These are phyloP conservation scores for Metarhizium humberi DNA, from an alignment of 2,329 filamentous ascomycete species.

Conservation along the genomic window DNA sequence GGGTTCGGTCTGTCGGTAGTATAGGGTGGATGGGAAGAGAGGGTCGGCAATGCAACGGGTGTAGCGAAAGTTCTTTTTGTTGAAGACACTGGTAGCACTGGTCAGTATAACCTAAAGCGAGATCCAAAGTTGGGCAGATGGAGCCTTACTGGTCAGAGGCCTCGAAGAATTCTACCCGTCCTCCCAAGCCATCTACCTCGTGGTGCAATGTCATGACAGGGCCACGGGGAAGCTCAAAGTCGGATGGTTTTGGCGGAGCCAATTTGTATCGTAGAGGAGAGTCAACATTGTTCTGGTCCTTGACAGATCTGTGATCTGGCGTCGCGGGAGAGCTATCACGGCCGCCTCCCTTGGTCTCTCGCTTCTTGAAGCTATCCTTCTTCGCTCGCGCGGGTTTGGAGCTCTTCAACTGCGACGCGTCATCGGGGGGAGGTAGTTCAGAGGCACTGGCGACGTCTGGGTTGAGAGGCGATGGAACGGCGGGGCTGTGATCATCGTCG, in stretches of 20 bases:
- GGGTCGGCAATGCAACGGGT: conserved; percentile 86
- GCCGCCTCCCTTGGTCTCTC: conserved; percentile 49
- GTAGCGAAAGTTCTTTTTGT: conserved; percentile 74
- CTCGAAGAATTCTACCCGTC: conserved; percentile 48
- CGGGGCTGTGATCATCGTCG: conserved; percentile 61
- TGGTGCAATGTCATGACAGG: conserved; percentile 50
- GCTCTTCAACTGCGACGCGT: conserved; percentile 28
- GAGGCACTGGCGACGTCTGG: conserved; percentile 41
- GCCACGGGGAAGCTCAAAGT: conserved; percentile 51
- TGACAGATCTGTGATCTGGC: conserved; percentile 41
- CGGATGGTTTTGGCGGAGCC: conserved; percentile 50
- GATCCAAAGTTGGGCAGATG: not conserved
- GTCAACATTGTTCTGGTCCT: conserved; percentile 32
- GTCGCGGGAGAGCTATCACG: conserved; percentile 44
- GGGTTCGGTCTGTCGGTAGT: conserved; percentile 82
- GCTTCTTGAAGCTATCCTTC: conserved; percentile 61
- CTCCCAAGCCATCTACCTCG: conserved; percentile 38
- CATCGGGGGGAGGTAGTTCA: conserved; percentile 31
- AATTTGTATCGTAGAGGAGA: conserved; percentile 52
- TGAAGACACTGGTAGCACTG: conserved; percentile 38
- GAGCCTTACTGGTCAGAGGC: conserved; percentile 50
- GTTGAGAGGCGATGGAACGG: conserved; percentile 67
- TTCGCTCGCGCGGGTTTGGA: conserved; percentile 41
- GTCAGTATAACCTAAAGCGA: conserved; percentile 1
- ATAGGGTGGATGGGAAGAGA: conserved; percentile 74